Conservation (phyloP, 331 rosid genomes). For the Pyracantha coccinea region DNA sequence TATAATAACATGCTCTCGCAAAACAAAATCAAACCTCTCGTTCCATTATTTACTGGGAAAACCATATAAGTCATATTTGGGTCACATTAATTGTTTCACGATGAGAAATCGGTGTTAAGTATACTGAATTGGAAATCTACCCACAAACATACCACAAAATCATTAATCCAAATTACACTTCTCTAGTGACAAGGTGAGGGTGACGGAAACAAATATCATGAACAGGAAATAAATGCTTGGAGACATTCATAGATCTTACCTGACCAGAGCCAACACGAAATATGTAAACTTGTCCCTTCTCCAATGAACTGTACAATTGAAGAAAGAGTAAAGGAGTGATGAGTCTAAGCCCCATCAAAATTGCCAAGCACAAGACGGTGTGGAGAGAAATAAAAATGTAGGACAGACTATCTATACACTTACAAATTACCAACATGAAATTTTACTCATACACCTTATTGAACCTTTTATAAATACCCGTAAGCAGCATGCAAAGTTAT, state of each 20-base stretch:
- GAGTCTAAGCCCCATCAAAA: background rate
- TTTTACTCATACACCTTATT: background rate
- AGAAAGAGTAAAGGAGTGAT: background rate
- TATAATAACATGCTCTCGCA: background rate
- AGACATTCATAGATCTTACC: conserved; percentile 26
- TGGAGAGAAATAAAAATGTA: background rate
- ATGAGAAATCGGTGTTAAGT: background rate
- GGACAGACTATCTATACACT: background rate
- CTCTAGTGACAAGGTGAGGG: background rate
- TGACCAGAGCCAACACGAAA: conserved; percentile 94
- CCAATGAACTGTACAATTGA: conserved; percentile 68
- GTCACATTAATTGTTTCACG: background rate
- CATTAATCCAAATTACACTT: background rate
- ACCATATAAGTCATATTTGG: background rate
- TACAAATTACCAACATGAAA: background rate
- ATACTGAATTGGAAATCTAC: background rate
- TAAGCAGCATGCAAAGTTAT: background rate
- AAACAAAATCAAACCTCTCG: background rate
- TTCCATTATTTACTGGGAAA: background rate
- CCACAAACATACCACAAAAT: background rate
- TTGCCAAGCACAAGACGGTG: background rate
- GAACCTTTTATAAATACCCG: background rate
- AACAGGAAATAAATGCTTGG: background rate
- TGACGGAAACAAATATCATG: background rate
- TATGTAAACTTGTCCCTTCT: conserved; percentile 72